A percentile compares a stretch with the other conserved stretches of the same genome.
These are phyloP conservation scores for Apophysomyces variabilis DNA, from an alignment of 371 early-diverging fungal species.

Conservation along the genomic window DNA sequence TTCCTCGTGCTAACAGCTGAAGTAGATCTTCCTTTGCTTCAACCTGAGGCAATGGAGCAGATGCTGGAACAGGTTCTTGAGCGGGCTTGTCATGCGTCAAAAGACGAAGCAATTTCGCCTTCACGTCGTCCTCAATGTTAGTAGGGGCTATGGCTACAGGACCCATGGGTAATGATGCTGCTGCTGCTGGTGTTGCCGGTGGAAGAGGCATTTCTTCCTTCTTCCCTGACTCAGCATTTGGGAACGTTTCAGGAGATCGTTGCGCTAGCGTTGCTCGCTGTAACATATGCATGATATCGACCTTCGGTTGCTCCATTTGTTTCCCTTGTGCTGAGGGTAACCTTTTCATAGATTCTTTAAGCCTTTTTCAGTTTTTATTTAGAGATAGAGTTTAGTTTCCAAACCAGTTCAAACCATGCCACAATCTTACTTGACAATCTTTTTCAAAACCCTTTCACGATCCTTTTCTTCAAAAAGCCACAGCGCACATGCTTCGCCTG, in stretches of 20 bases:
- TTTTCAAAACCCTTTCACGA: slow-evolving; percentile 62
- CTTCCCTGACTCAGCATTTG: background rate
- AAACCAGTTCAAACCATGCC: background rate
- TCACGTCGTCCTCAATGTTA: background rate
- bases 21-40: background rate
- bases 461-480: slow-evolving; percentile 78
- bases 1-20: background rate
- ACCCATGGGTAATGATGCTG: background rate
- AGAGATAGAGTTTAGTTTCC: background rate
- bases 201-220: background rate
- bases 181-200: too few species aligned
- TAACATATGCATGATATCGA: slow-evolving; percentile 41
- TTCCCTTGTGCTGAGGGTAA: slow-evolving; percentile 20
- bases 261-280: slow-evolving; percentile 26
- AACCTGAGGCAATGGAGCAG: background rate
- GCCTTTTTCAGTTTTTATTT: slow-evolving; percentile 2
- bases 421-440: slow-evolving; percentile 55
- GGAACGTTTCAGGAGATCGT: slow-evolving; percentile 11
- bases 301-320: slow-evolving; percentile 15
- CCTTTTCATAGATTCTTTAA: slow-evolving; percentile 37
- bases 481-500: slow-evolving; percentile 65
- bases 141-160: too few species aligned
- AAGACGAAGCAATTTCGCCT: background rate
- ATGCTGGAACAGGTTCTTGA: background rate
- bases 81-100: background rate